A percentile compares a stretch with the other conserved stretches of the same genome.
phyloP scores from a whole-genome alignment of 2,329 filamentous ascomycete genomes.

The Aureobasidium sp. region DNA sequence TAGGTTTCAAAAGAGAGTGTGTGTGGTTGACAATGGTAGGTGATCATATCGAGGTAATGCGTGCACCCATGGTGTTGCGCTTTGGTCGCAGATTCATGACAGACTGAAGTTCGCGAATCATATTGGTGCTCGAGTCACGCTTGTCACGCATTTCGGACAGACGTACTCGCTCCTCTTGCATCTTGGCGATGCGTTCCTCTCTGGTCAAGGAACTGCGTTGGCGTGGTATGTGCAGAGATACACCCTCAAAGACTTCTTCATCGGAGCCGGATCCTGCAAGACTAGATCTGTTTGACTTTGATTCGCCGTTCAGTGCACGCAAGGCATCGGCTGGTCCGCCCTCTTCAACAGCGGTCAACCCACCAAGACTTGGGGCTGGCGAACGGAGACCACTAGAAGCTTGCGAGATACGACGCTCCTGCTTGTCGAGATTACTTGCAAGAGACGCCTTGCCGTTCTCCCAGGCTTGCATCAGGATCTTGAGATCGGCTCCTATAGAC shows the following conservation, averaged over 20 bases:
- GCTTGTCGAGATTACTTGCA: conserved; percentile 72
- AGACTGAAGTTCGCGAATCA: conserved; percentile 88
- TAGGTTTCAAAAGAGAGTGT: neutral
- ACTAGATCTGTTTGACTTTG: conserved; percentile 38
- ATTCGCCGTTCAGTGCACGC: conserved; percentile 69
- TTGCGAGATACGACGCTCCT: conserved; percentile 55
- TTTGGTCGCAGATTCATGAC: conserved; percentile 52
- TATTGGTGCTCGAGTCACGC: conserved; percentile 73
- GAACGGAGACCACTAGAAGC: conserved; percentile 45
- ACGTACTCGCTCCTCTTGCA: conserved; percentile 76
- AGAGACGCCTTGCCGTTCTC: conserved; percentile 68
- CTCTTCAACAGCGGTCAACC: conserved; percentile 52
- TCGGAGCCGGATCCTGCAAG: conserved; percentile 43
- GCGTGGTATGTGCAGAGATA: conserved; percentile 63
- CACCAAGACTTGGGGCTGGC: conserved; percentile 53
- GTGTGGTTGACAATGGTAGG: neutral
- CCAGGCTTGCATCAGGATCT: conserved; percentile 46
- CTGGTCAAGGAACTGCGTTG: conserved; percentile 66
- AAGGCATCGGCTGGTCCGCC: conserved; percentile 59
- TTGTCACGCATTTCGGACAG: conserved; percentile 67
- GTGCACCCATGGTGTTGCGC: conserved; percentile 5
- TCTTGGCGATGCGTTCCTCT: conserved; percentile 80
- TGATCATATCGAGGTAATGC: conserved; percentile 15
- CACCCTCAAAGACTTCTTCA: conserved; percentile 82
- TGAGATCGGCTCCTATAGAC: conserved; percentile 82